A percentile compares a stretch with the other conserved stretches of the same genome.
These are phyloP conservation scores for Penicillium fuscoglaucum DNA, from an alignment of 2,329 filamentous ascomycete genomes.

Conservation along the genomic window DNA sequence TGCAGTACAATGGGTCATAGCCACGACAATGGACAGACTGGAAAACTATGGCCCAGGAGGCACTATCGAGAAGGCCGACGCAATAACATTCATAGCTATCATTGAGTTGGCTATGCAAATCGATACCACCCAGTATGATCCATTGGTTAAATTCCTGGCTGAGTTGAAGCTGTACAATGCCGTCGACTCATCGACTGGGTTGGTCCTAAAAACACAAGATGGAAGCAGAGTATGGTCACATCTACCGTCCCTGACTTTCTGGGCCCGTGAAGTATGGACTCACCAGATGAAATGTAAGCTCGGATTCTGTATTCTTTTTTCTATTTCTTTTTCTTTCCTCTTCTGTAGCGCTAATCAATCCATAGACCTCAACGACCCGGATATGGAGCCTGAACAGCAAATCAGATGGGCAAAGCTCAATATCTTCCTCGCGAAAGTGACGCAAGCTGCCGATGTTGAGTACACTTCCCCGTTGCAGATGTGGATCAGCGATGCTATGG, in stretches of 20 bases:
- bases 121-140: background rate
- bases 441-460: slow-evolving; percentile 1
- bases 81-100: slow-evolving; percentile 2
- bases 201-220: slow-evolving; percentile 4
- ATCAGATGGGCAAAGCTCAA: slow-evolving; percentile 6
- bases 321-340: too few species aligned
- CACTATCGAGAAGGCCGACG: slow-evolving; percentile 4
- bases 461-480: background rate
- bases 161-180: slow-evolving; percentile 8
- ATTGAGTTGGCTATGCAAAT: slow-evolving; percentile 5
- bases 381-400: slow-evolving; percentile 1
- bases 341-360: background rate
- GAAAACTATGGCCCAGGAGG: background rate
- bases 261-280: background rate
- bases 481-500: slow-evolving; percentile 6
- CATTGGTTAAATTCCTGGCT: slow-evolving; percentile 1
- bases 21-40: slow-evolving; percentile 4
- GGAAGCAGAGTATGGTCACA: slow-evolving; percentile 9
- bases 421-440: slow-evolving; percentile 3
- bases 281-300: background rate
- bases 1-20: slow-evolving; percentile 5
- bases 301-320: background rate
- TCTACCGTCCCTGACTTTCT: slow-evolving; percentile 1
- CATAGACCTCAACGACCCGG: background rate
- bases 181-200: background rate